Evolutionary conservation across 306 rosid genomes (phyloP), one percentile per base, ranked within the genome.

Genomic region (Inga oerstediana): DNA sequence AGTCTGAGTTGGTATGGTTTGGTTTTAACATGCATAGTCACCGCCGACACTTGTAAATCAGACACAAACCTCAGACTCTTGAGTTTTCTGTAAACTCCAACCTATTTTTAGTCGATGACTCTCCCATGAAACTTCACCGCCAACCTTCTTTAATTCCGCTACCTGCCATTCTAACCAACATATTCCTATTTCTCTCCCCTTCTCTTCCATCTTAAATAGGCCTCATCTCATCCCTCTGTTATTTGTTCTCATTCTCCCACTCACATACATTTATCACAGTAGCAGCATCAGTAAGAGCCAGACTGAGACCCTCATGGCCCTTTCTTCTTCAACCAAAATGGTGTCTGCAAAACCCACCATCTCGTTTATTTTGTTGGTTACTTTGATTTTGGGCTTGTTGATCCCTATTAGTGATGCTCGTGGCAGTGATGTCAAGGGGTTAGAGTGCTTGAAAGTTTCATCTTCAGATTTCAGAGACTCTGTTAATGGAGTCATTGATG

Each of bases 391-490:
- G 16, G 61, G 80, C 52, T 27, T 67, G 22, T 74, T 56, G 79
- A 8, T 66, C 35, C 64, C 88, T 7, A 41, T 74, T 65, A 8
- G 48, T 10, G 77, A 71, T 5, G 41, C 52, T 49, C 14, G 45
- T 73, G 44, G 20, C 43, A 16, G 71, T 14, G 84, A 48, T 43
- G 56, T 79, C 5, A 8, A 7, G 0, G 81, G 54, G 30, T 64
- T 87, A 35, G 73, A 83, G 9, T 84, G 84, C 71, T 88, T 94
- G 80, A 86, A 17, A 2, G 97, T 94, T n/a, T 56, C 94, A 1
- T 64, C 85, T 0, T 20, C 85, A 6, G 81, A 86, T 27, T 96
- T 96, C 66, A 51, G 84, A 0, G 64, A 54, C 70, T 87, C 97
- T 3, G 56, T 85, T 0, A 14, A 39, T n/a, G 74, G 74, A 83